Conservation (phyloP, 2,329 filamentous ascomycete genomes). For the Exophiala oligosperma region DNA sequence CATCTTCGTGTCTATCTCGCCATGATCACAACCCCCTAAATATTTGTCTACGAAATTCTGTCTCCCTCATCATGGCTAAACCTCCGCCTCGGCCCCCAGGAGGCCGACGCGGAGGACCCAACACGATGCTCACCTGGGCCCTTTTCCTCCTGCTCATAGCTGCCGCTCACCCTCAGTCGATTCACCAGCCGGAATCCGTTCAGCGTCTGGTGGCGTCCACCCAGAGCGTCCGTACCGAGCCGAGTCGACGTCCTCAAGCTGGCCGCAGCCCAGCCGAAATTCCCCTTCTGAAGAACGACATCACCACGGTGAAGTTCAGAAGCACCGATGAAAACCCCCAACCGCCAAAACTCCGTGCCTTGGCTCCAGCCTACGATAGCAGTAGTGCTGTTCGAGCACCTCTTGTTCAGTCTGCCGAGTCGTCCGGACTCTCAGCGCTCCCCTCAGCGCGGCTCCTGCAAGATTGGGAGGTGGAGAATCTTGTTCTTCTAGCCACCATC, state of each 20-base stretch:
- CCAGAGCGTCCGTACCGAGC: conserved; percentile 16
- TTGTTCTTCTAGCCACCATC: conserved; percentile 99
- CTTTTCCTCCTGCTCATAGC: conserved; percentile 26
- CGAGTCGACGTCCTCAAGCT: conserved; percentile 22
- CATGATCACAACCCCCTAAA: neutral
- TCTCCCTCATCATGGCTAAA: conserved; percentile 22
- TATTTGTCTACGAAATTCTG: conserved; percentile 2
- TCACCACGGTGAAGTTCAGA: conserved; percentile 28
- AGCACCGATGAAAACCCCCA: conserved; percentile 28
- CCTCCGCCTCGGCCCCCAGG: conserved; percentile 26
- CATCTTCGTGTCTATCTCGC: neutral
- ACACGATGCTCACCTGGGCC: conserved; percentile 27
- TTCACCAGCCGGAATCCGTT: conserved; percentile 14
- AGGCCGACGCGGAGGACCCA: conserved; percentile 26
- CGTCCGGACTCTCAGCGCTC: conserved; percentile 73
- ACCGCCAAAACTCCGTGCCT: conserved; percentile 54
- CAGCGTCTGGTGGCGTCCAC: conserved; percentile 24
- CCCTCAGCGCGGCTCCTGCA: conserved; percentile 93
- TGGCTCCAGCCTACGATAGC: conserved; percentile 78
- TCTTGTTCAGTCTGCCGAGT: conserved; percentile 68
- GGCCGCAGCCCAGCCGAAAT: conserved; percentile 32
- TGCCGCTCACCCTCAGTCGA: conserved; percentile 19
- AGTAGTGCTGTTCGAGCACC: conserved; percentile 86
- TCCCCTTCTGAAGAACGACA: conserved; percentile 29
- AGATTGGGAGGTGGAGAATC: conserved; percentile 99